A percentile compares a stretch with the other conserved stretches of the same genome.
These are phyloP conservation scores for Ceratobasidium sp. DNA, from an alignment of 1,284 basidiomycete species.

Conservation along the genomic window DNA sequence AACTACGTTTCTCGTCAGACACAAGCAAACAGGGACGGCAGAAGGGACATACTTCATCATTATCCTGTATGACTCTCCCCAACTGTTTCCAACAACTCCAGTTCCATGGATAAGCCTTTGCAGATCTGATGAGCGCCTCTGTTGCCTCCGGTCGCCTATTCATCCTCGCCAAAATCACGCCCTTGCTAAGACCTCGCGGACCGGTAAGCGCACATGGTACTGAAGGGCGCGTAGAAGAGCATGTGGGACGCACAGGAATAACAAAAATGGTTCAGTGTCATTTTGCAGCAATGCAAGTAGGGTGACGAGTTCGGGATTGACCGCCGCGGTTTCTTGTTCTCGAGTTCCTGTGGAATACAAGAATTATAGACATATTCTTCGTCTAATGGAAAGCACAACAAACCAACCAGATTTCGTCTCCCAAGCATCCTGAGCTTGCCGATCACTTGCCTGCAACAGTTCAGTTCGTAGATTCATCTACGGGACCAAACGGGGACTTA, in stretches of 20 bases:
- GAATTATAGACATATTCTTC: neutral
- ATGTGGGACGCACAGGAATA: constrained; percentile 76
- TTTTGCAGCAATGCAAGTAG: constrained; percentile 68
- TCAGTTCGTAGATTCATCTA: neutral
- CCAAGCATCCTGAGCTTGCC: constrained; percentile 47
- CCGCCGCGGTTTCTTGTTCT: constrained; percentile 74
- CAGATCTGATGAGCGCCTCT: constrained; percentile 80
- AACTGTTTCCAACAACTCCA: constrained; percentile 94
- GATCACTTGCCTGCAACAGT: constrained; percentile 48
- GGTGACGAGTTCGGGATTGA: constrained; percentile 69
- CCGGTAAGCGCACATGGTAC: constrained; percentile 26
- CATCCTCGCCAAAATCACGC: constrained; percentile 80
- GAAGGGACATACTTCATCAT: constrained; percentile 76
- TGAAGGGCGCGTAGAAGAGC: constrained; percentile 6
- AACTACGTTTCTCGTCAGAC: constrained; percentile 1
- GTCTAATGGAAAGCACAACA: neutral
- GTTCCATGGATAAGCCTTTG: constrained; percentile 89
- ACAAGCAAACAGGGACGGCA: neutral
- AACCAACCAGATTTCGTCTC: constrained; percentile 47
- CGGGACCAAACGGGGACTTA: constrained; percentile 58
- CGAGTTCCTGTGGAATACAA: constrained; percentile 67
- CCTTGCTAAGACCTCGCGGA: constrained; percentile 65
- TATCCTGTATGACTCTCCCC: constrained; percentile 82
- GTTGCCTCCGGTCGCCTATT: constrained; percentile 86
- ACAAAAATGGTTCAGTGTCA: constrained; percentile 79